phyloP scores from a whole-genome alignment of 1,284 basidiomycete genomes.

The Cutaneotrichosporon mucoides region DNA sequence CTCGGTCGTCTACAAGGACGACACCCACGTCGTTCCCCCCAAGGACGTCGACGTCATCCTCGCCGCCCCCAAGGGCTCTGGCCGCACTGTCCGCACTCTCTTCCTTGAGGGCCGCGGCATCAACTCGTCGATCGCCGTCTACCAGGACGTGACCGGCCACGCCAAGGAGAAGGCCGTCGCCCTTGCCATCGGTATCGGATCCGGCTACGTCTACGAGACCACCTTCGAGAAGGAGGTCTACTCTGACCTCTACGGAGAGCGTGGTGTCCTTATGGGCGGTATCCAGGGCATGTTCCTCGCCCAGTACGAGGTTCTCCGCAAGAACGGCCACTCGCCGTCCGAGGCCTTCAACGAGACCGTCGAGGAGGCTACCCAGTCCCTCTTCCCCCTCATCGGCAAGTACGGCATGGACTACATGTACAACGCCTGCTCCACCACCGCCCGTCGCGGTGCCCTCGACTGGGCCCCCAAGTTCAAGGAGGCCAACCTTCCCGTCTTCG shows the following conservation, averaged over 20 bases:
- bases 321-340: slow-evolving; percentile 95
- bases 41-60: slow-evolving; percentile 97
- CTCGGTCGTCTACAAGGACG: slow-evolving; percentile 97
- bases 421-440: slow-evolving; percentile 97
- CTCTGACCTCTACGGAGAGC: slow-evolving; percentile 99
- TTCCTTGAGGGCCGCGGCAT: slow-evolving; percentile 95
- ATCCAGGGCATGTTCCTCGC: slow-evolving; percentile 99
- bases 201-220: slow-evolving; percentile 80
- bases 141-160: slow-evolving; percentile 87
- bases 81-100: slow-evolving; percentile 96
- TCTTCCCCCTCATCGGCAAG: slow-evolving; percentile 94
- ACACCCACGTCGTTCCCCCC: slow-evolving; percentile 90
- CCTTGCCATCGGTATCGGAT: slow-evolving; percentile 89
- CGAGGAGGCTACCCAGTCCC: slow-evolving; percentile 97
- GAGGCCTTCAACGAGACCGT: slow-evolving; percentile 99
- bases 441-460: slow-evolving; percentile 95
- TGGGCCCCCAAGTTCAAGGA: slow-evolving; percentile 97
- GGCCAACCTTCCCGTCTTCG: slow-evolving; percentile 88
- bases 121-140: slow-evolving; percentile 53
- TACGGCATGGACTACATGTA: slow-evolving; percentile 99
- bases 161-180: slow-evolving; percentile 97
- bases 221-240: slow-evolving; percentile 99
- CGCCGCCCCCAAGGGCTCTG: slow-evolving; percentile 97
- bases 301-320: slow-evolving; percentile 95
- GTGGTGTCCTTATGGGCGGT: slow-evolving; percentile 99